Evolutionary conservation across 2,329 filamentous ascomycete species (phyloP).

Genomic region (Nothophoma quercina): DNA sequence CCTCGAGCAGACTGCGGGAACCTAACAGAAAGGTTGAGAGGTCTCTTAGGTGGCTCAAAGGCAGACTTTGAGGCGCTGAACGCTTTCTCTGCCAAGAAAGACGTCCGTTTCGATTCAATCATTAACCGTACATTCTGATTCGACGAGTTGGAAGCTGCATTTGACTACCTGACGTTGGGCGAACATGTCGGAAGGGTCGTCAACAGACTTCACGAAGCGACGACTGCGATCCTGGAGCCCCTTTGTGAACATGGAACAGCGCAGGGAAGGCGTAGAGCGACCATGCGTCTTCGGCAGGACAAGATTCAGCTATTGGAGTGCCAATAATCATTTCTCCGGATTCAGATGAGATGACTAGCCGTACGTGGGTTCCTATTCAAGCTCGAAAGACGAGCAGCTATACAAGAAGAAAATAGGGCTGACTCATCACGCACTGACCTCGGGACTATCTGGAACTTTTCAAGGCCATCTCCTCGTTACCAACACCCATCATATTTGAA

Average conservation of each 20-base stretch:
- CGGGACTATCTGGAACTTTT: background rate
- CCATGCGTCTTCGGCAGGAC: too few relatives aligned
- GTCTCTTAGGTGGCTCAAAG: conserved; percentile 66
- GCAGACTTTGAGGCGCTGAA: conserved; percentile 55
- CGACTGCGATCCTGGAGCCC: too few relatives aligned
- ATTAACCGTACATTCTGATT: conserved; percentile 47
- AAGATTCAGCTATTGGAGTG: too few relatives aligned
- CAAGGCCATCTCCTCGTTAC: background rate
- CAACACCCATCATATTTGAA: background rate
- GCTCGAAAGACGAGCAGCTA: too few relatives aligned
- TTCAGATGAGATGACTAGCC: too few relatives aligned
- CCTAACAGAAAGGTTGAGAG: conserved; percentile 45
- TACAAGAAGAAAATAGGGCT: too few relatives aligned
- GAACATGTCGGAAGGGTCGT: conserved; percentile 44
- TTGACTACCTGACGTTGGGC: conserved; percentile 46
- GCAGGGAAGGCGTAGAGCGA: too few relatives aligned
- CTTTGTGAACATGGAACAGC: too few relatives aligned
- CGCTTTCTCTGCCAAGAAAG: conserved; percentile 43
- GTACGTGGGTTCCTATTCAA: too few relatives aligned
- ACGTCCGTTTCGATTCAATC: conserved; percentile 37
- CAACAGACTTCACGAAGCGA: too few relatives aligned
- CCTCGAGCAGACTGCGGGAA: background rate
- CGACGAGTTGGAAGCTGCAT: conserved; percentile 40
- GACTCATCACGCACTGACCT: background rate
- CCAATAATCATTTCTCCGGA: too few relatives aligned